Evolutionary conservation across 192 early-diverging fungal genomes (phyloP), one percentile per base, ranked within the genome.

Genomic region (Entophlyctis luteolus): DNA sequence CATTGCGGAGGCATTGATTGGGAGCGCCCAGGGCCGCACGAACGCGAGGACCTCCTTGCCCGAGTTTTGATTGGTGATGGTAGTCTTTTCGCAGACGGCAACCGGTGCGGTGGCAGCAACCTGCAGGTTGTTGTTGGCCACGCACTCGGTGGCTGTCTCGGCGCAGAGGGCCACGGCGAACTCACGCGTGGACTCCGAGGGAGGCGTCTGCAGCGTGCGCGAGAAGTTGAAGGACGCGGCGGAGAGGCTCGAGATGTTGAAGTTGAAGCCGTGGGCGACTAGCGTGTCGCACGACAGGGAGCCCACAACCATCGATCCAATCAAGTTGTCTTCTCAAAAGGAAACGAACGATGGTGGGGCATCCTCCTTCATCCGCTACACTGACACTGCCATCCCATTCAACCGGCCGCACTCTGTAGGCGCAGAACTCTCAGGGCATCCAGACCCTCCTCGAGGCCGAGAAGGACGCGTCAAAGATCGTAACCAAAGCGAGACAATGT

Each of bases 361-460:
- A n/a, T 22, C 54, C 10, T 34, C 22, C 25, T 31, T 28, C 29
- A 20, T 52, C 49, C 10, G 5, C 54, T 10, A 1, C 54, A 31
- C 49, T 52, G 5, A 52, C 49, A 34, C 54, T 8, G 36, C 54
- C 22, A 14, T 0, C 28, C 54, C 54, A 27, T 52, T 8, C 20
- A 20, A 16, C 49, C 20, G 18, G 31, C 4, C 42, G 0, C 14
- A 16, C 42, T 45, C 42, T 45, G 14, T 45, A 12, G 71, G 67
- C 75, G 28, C 75, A 77, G 65, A 92, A 80, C 80, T 88, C 89
- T 20, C 89, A 93, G 78, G 93, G 93, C 48, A 96, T 98, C 71
- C 89, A 93, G 72, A 95, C 93, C 38, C 89, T 99, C 38, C 84
- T 99, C 59, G 94, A 99, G 65, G 96, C 96, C 57, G 96, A 99